Evolutionary conservation across 768 basidiomycete species (phyloP).

Genomic region (Xerocomus potaroensis): DNA sequence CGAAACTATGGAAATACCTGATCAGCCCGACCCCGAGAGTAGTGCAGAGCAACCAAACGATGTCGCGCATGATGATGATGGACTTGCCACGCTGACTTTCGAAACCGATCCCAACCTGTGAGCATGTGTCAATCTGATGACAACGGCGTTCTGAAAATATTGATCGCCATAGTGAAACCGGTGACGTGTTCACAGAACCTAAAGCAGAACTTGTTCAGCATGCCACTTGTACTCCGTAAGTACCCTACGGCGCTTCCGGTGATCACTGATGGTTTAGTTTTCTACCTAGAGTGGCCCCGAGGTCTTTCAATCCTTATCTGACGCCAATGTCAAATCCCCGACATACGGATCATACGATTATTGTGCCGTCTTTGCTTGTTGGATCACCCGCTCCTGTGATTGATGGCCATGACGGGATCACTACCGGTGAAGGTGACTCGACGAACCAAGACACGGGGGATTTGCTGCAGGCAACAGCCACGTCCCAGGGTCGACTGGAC

Average conservation of each 20-base stretch:
- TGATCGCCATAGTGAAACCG: not conserved
- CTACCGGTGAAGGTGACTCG: not conserved
- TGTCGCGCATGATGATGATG: not conserved
- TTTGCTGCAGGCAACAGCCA: slow-evolving; percentile 15
- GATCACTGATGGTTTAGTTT: not conserved
- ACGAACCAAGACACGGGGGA: slow-evolving; percentile 2
- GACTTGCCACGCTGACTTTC: not conserved
- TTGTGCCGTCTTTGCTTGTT: not conserved
- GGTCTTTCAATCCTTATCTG: slow-evolving; percentile 22
- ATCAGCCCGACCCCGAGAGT: not conserved
- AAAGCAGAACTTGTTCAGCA: not conserved
- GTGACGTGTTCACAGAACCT: not conserved
- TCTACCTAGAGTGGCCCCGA: slow-evolving; percentile 11
- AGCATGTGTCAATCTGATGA: not conserved
- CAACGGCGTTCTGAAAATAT: not conserved
- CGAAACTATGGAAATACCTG: not conserved
- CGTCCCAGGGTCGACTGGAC: slow-evolving; percentile 10
- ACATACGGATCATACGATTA: not conserved
- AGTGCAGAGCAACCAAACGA: not conserved
- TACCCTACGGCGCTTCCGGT: not conserved
- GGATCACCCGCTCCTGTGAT: slow-evolving; percentile 7
- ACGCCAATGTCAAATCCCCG: slow-evolving; percentile 26
- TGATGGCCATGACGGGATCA: not conserved
- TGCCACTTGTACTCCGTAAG: slow-evolving; percentile 19
- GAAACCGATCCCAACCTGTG: slow-evolving; percentile 7